A percentile compares a stretch with the other conserved stretches of the same genome.
phyloP scores from a whole-genome alignment of 2,329 filamentous ascomycete genomes.

The Tympanopsis confertula region DNA sequence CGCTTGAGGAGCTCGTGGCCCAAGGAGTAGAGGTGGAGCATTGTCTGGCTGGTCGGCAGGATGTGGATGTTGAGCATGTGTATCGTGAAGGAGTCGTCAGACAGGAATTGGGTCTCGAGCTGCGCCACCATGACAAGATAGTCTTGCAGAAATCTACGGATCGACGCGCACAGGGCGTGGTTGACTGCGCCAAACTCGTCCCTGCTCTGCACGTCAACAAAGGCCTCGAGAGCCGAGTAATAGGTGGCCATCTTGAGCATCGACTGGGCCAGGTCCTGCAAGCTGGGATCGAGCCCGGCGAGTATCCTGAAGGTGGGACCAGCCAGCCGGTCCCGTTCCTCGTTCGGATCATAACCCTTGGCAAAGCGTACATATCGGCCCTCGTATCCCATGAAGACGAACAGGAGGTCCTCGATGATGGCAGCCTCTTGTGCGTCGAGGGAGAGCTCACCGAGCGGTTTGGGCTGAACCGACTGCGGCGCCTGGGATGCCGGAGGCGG shows the following conservation, averaged over 20 bases:
- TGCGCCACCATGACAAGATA: conserved; percentile 89
- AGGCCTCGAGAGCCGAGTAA: conserved; percentile 81
- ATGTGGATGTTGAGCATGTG: conserved; percentile 89
- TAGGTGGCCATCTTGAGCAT: conserved; percentile 94
- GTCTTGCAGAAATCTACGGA: conserved; percentile 82
- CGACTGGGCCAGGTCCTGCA: conserved; percentile 74
- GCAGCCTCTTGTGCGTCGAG: conserved; percentile 75
- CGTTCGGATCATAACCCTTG: conserved; percentile 68
- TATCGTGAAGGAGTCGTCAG: conserved; percentile 80
- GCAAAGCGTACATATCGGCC: conserved; percentile 91
- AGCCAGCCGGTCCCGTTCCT: conserved; percentile 76
- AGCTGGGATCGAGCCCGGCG: conserved; percentile 76
- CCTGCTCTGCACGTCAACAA: conserved; percentile 85
- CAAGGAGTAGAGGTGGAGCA: conserved; percentile 78
- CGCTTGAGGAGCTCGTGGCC: conserved; percentile 78
- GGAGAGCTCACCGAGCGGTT: conserved; percentile 57
- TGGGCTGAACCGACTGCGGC: conserved; percentile 57
- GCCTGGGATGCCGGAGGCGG: conserved; percentile 67
- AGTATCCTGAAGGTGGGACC: conserved; percentile 73
- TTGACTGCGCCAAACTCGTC: conserved; percentile 91
- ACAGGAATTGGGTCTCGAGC: conserved; percentile 83
- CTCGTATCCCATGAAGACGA: conserved; percentile 96
- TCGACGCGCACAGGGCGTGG: conserved; percentile 89
- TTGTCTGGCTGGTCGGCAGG: conserved; percentile 79
- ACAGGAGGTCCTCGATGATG: conserved; percentile 81